Evolutionary conservation across 2,329 filamentous ascomycete species (phyloP).

Genomic region (Hymenoscyphus scutula): DNA sequence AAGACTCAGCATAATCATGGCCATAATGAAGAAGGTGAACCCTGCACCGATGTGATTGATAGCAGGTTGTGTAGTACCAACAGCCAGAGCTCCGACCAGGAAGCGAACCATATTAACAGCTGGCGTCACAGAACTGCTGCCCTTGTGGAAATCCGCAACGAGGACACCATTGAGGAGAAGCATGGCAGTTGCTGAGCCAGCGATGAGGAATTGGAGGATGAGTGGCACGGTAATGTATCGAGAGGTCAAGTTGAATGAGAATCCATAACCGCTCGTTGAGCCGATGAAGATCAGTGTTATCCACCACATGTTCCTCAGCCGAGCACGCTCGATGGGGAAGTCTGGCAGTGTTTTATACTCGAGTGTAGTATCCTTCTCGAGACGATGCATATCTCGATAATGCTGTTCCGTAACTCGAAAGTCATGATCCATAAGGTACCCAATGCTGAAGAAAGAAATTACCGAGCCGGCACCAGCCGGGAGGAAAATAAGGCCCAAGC

Average conservation of each 20-base stretch:
- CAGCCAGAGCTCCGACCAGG: slow-evolving; percentile 30
- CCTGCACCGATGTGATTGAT: slow-evolving; percentile 22
- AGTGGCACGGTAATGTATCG: slow-evolving; percentile 15
- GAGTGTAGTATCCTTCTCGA: slow-evolving; percentile 18
- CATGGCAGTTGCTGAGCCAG: slow-evolving; percentile 32
- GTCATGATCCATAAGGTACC: slow-evolving; percentile 62
- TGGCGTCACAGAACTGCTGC: slow-evolving; percentile 29
- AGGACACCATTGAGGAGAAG: slow-evolving; percentile 18
- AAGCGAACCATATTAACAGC: slow-evolving; percentile 36
- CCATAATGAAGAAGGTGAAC: slow-evolving; percentile 16
- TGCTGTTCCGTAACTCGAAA: slow-evolving; percentile 49
- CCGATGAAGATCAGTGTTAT: slow-evolving; percentile 16
- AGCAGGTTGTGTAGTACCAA: slow-evolving; percentile 19
- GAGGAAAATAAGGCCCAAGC: slow-evolving; percentile 18
- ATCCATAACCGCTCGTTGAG: slow-evolving; percentile 12
- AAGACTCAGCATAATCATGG: slow-evolving; percentile 10
- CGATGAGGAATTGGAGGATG: slow-evolving; percentile 24
- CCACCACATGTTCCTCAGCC: slow-evolving; percentile 18
- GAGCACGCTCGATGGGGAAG: slow-evolving; percentile 21
- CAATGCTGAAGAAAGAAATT: slow-evolving; percentile 43
- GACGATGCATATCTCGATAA: slow-evolving; percentile 45
- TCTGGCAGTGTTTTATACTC: slow-evolving; percentile 27
- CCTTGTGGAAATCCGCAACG: slow-evolving; percentile 21
- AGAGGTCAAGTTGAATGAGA: slow-evolving; percentile 7
- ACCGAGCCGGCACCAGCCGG: slow-evolving; percentile 48